Evolutionary conservation across 805 yeast genomes (phyloP).

Genomic region (Yamadazyma takamatsuzukensis): DNA sequence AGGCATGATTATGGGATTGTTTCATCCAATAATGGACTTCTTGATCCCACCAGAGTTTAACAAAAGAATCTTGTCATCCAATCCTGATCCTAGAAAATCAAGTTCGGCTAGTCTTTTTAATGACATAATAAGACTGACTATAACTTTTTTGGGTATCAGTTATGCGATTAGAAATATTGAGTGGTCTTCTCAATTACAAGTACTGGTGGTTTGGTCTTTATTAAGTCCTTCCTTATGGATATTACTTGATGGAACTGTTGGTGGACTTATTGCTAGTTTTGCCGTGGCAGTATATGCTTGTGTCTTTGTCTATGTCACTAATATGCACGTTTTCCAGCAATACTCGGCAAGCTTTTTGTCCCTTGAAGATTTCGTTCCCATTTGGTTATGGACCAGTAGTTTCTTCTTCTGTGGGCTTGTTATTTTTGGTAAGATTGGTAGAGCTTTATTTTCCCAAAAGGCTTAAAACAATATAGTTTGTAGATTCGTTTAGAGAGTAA

Average conservation of each 20-base stretch:
- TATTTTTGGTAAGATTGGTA: slow-evolving; percentile 67
- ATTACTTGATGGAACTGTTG: slow-evolving; percentile 55
- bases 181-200: slow-evolving; percentile 66
- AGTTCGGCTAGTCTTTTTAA: slow-evolving; percentile 27
- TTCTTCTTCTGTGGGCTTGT: slow-evolving; percentile 64
- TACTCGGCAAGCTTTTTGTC: slow-evolving; percentile 4
- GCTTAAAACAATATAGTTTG: neutral
- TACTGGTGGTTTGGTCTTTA: slow-evolving; percentile 58
- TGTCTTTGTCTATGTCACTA: slow-evolving; percentile 25
- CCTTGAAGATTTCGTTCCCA: slow-evolving; percentile 33
- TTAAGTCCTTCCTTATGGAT: slow-evolving; percentile 67
- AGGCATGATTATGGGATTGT: slow-evolving; percentile 57
- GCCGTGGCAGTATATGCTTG: slow-evolving; percentile 30
- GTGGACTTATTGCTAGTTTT: slow-evolving; percentile 45
- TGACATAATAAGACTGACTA: slow-evolving; percentile 40
- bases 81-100: slow-evolving; percentile 30
- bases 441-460: slow-evolving; percentile 40
- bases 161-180: slow-evolving; percentile 67
- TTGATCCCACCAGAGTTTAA: slow-evolving; percentile 27
- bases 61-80: slow-evolving; percentile 33
- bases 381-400: slow-evolving; percentile 54
- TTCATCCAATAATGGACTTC: slow-evolving; percentile 44
- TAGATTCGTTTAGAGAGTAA: too few relatives aligned
- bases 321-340: slow-evolving; percentile 14
- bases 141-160: slow-evolving; percentile 67